Percentiles rank a stretch among this genome's conserved stretches.
Evolutionary conservation across 2,329 filamentous ascomycete genomes (phyloP).

Genomic region (Lecanoromycetidae sp.): DNA sequence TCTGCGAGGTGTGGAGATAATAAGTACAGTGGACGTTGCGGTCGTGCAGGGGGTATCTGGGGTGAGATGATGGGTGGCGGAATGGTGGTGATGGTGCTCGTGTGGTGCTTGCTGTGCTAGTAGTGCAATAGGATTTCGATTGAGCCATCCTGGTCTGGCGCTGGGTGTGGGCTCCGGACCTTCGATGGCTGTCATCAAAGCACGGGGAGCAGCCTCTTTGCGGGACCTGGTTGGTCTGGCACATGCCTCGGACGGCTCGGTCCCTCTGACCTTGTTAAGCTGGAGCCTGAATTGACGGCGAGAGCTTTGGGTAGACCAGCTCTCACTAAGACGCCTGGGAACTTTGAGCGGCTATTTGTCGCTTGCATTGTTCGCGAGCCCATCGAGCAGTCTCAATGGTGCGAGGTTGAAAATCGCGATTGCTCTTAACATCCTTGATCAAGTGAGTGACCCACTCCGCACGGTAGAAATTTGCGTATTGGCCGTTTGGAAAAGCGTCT

Average conservation of each 20-base stretch:
- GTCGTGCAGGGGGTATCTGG: slow-evolving; percentile 9
- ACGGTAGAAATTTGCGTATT: slow-evolving; percentile 73
- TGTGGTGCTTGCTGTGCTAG: slow-evolving; percentile 10
- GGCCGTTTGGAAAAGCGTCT: slow-evolving; percentile 82
- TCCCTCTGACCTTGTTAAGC: background rate
- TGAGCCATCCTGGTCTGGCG: slow-evolving; percentile 15
- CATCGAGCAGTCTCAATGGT: slow-evolving; percentile 93
- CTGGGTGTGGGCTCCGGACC: slow-evolving; percentile 2
- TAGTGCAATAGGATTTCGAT: slow-evolving; percentile 9
- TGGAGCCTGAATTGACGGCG: background rate
- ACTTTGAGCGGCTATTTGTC: slow-evolving; percentile 45
- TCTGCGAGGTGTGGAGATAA: slow-evolving; percentile 8
- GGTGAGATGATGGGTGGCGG: slow-evolving; percentile 3
- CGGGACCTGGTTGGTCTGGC: background rate
- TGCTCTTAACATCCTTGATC: slow-evolving; percentile 83
- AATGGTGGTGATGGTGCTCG: slow-evolving; percentile 12
- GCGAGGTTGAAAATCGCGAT: slow-evolving; percentile 70
- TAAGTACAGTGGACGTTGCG: slow-evolving; percentile 7
- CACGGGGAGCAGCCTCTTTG: background rate
- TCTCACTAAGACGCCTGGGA: slow-evolving; percentile 15
- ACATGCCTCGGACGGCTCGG: background rate
- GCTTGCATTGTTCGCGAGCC: slow-evolving; percentile 95
- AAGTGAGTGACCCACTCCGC: slow-evolving; percentile 80
- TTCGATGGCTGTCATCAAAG: slow-evolving; percentile 1
- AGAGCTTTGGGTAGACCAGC: background rate